Base-by-base conservation (phyloP, 2,329 filamentous ascomycete species). In the Mollisiaceae sp. region DNA sequence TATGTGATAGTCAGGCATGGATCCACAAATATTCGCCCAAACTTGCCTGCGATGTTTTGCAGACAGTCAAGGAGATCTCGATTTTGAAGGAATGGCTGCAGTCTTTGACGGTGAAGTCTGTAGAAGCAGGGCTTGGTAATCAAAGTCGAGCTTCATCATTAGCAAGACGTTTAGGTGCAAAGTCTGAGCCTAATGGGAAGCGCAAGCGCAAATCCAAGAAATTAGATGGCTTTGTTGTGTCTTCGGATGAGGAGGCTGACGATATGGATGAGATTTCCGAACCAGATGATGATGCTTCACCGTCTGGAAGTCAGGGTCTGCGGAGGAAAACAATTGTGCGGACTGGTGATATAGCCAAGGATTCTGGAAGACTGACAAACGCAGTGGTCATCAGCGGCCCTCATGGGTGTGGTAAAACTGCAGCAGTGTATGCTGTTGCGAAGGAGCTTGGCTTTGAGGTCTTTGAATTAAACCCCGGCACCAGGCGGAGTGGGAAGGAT, bases 391-490 rank as follows among this genome's bases (percentile, higher is more conserved):
- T 99, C 38, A 97, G 93, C 73, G 95, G 95, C 0, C 93, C 94
- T 2, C 85, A 91, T 70, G 95, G 95, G 0, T 94, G 91, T 75
- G 96, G 95, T 2, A 99, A 99, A 79, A 97, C 94, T 14, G 94
- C 96, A 6, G 89, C 93, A 1, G 91, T 97, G 0, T 94, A 96
- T 77, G 95, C 95, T 4, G 91, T 94, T 50, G 94, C 95, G 4
- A 94, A 92, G 74, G 94, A 99, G 78, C 83, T 98, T 18, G 93
- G 87, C 0, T 98, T 96, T 74, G 94, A 97, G 73, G 86, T 99
- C 1, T 99, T 99, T 71, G 95, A 99, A 78, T 93, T 99, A 75
- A 96, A 97, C 73, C 81, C 94, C 0, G 88, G 92, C 66, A 92
- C 87, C 70, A 88, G 94, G 59, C 85, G 95, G 67, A 97, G 88